phyloP scores from a whole-genome alignment of 805 yeast species.

The Pichia manshurica region DNA sequence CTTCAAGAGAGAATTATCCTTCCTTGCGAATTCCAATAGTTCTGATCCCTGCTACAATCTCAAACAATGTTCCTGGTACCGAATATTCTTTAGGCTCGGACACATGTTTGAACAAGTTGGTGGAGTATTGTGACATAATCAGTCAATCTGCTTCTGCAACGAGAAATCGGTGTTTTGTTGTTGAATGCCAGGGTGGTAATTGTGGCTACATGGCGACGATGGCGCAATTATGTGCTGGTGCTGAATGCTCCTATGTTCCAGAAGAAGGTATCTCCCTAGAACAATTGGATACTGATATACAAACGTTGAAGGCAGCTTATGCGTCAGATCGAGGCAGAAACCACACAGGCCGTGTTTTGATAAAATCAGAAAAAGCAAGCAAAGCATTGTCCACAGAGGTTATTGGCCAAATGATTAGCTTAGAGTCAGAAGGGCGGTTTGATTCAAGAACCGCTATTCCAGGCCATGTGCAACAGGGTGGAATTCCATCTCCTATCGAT shows the following conservation, averaged over 20 bases:
- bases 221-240: slow-evolving; percentile 65
- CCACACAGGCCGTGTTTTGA: slow-evolving; percentile 62
- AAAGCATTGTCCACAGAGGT: slow-evolving; percentile 62
- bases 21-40: slow-evolving; percentile 74
- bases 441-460: slow-evolving; percentile 79
- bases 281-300: slow-evolving; percentile 61
- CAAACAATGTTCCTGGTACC: slow-evolving; percentile 78
- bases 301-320: slow-evolving; percentile 52
- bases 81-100: slow-evolving; percentile 74
- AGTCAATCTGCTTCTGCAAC: slow-evolving; percentile 76
- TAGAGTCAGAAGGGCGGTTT: slow-evolving; percentile 57
- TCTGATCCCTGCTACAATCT: slow-evolving; percentile 71
- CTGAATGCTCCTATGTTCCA: slow-evolving; percentile 71
- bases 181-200: slow-evolving; percentile 83
- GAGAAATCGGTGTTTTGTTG: slow-evolving; percentile 72
- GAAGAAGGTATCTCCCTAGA: slow-evolving; percentile 59
- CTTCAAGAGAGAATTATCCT: slow-evolving; percentile 56
- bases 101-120: slow-evolving; percentile 65
- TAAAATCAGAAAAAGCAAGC: slow-evolving; percentile 63
- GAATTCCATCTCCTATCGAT: slow-evolving; percentile 70
- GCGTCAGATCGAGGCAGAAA: slow-evolving; percentile 58
- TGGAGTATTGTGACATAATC: slow-evolving; percentile 71
- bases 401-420: slow-evolving; percentile 64
- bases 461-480: slow-evolving; percentile 86
- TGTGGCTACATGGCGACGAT: slow-evolving; percentile 72